A percentile compares a stretch with the other conserved stretches of the same genome.
Evolutionary conservation across 768 basidiomycete species (phyloP).

Genomic region (Naganishia friedmannii): DNA sequence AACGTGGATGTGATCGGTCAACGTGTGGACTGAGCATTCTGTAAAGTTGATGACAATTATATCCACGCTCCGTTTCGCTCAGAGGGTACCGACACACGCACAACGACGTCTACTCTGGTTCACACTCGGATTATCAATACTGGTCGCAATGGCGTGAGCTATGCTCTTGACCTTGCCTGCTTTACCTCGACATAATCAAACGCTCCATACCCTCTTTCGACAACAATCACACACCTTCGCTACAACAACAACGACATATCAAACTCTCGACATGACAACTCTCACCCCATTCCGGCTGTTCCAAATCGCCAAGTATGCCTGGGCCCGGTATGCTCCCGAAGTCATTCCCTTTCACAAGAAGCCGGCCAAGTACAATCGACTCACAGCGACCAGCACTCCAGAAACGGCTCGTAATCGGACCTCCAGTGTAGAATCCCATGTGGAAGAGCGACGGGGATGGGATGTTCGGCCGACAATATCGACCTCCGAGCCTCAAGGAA

Average conservation of each 20-base stretch:
- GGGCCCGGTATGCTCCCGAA: constrained; percentile 28
- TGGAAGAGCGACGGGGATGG: constrained; percentile 21
- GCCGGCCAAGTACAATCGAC: constrained; percentile 24
- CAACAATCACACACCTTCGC: not conserved
- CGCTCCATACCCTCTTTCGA: not conserved
- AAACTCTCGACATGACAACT: constrained; percentile 33
- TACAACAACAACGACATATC: too few relatives aligned
- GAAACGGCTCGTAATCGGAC: constrained; percentile 21
- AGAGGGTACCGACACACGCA: not conserved
- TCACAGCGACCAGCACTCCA: constrained; percentile 34
- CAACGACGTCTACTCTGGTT: not conserved
- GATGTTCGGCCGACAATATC: constrained; percentile 9
- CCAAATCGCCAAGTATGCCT: constrained; percentile 44
- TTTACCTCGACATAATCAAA: not conserved
- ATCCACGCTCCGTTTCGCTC: too few relatives aligned
- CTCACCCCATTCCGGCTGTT: constrained; percentile 48
- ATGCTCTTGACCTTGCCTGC: not conserved
- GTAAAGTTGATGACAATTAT: not conserved
- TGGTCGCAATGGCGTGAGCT: constrained; percentile 1
- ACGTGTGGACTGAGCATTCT: not conserved
- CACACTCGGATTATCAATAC: not conserved
- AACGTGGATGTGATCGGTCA: constrained; percentile 5
- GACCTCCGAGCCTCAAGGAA: not conserved
- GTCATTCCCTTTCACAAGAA: not conserved
- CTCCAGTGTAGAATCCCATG: constrained; percentile 3